Base-by-base conservation (phyloP, 2,329 filamentous ascomycete species). In the Sporothrix sp. region DNA sequence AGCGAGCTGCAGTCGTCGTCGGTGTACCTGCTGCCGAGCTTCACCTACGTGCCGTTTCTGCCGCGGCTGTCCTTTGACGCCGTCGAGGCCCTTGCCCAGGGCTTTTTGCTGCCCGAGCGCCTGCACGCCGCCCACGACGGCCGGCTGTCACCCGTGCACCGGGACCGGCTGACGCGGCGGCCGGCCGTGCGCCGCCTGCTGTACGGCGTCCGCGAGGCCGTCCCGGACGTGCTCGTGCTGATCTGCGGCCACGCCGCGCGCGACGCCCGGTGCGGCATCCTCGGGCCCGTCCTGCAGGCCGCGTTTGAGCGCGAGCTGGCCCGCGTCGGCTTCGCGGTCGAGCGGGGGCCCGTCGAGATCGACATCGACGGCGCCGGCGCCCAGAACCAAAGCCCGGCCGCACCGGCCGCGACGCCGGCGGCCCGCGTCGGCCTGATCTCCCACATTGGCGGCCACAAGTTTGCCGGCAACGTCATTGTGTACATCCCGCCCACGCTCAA, bases 191-290 rank as follows among this genome's bases (percentile, higher is more conserved):
- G 61, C 61, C 69, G 54, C 50, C 69, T 68, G 32, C 69, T 87
- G 2, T 66, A 68, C 1, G 73, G 74, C 1, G 81, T 87, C 5
- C 68, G 75, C 10, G 76, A 81, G 52, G 37, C 33, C 21, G 76
- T 85, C 8, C 61, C 76, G 14, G 83, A 89, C 55, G 72, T 89
- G 4, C 60, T 87, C n/a, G 78, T 98, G 27, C 69, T 97, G 18
- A 84, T 96, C 38, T 98, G 93, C 62, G 88, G 89, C 0, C 93
- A 98, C 60, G 85, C 84, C 13, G 81, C 82, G 2, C 75, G 93
- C 10, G 93, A 98, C 62, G 71, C 74, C 60, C 76, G 93, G 47
- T 98, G 93, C 61, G 91, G 93, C 0, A 68, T 87, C 20, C 73
- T 91, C 56, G 90, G 87, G 0, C 88, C 89, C 0, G 67, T 87